Evolutionary conservation across 2,329 filamentous ascomycete genomes (phyloP).

Genomic region (Monosporascus ibericus): DNA sequence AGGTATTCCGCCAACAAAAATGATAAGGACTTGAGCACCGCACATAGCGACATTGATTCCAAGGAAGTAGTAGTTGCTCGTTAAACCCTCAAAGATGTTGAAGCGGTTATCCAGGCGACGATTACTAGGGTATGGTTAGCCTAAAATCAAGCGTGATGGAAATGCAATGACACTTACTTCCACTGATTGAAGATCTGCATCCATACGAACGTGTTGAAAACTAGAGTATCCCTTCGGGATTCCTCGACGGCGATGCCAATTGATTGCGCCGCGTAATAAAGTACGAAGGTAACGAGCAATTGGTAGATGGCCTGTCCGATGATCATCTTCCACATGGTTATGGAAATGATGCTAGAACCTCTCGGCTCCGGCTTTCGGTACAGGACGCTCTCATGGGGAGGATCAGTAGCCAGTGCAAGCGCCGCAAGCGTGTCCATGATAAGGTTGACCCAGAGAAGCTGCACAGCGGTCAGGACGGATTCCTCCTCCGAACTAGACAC

Average conservation of each 20-base stretch:
- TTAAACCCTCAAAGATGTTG: constrained; percentile 90
- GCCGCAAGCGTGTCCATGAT: constrained; percentile 97
- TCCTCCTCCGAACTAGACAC: constrained; percentile 62
- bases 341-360: constrained; percentile 62
- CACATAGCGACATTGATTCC: constrained; percentile 82
- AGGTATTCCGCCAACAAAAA: constrained; percentile 76
- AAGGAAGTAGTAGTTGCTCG: constrained; percentile 83
- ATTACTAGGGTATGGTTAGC: constrained; percentile 49
- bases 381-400: constrained; percentile 75
- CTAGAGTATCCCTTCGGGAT: constrained; percentile 66
- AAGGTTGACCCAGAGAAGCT: constrained; percentile 91
- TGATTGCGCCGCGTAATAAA: constrained; percentile 66
- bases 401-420: constrained; percentile 81
- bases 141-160: constrained; percentile 3
- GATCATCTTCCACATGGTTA: constrained; percentile 99
- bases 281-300: constrained; percentile 68
- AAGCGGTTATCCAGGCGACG: constrained; percentile 89
- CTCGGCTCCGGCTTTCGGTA: constrained; percentile 64
- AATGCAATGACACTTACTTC: constrained; percentile 56
- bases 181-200: constrained; percentile 99
- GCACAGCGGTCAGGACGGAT: constrained; percentile 80
- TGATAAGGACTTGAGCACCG: constrained; percentile 81
- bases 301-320: constrained; percentile 89
- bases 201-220: constrained; percentile 99
- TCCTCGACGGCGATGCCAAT: constrained; percentile 44